Conservation (phyloP, 768 basidiomycete species). For the Lentinus brumalis region DNA sequence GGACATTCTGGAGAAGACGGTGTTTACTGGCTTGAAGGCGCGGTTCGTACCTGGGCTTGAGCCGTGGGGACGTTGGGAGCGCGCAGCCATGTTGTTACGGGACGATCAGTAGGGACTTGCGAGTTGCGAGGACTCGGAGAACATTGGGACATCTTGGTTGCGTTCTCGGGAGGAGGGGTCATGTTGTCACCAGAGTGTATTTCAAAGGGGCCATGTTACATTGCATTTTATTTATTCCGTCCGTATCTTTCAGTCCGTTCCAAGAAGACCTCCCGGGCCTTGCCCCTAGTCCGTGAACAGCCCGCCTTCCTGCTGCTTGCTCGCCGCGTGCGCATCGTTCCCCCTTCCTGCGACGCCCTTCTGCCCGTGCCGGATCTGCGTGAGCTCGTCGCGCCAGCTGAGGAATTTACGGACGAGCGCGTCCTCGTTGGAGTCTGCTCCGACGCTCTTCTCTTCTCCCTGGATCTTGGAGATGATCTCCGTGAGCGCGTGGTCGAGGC, state of each 20-base stretch:
- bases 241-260: too few species aligned
- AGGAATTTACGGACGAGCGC: constrained; percentile 41
- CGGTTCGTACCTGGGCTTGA: constrained; percentile 53
- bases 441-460: constrained; percentile 42
- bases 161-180: too few species aligned
- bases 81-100: constrained; percentile 21
- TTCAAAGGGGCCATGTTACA: too few species aligned
- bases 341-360: background rate
- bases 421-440: constrained; percentile 37
- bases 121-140: too few species aligned
- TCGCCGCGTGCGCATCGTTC: background rate
- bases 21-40: constrained; percentile 43
- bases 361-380: constrained; percentile 32
- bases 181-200: too few species aligned
- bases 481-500: constrained; percentile 45
- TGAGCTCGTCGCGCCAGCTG: constrained; percentile 45
- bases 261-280: background rate
- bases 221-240: too few species aligned
- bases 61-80: constrained; percentile 56
- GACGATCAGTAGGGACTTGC: background rate
- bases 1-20: constrained; percentile 39
- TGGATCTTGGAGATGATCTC: constrained; percentile 48
- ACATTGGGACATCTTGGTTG: too few species aligned
- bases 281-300: constrained; percentile 30
- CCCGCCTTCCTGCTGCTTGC: constrained; percentile 24